These are phyloP conservation scores for Ustilago hordei DNA, from an alignment of 1,284 basidiomycete species.

Conservation along the genomic window DNA sequence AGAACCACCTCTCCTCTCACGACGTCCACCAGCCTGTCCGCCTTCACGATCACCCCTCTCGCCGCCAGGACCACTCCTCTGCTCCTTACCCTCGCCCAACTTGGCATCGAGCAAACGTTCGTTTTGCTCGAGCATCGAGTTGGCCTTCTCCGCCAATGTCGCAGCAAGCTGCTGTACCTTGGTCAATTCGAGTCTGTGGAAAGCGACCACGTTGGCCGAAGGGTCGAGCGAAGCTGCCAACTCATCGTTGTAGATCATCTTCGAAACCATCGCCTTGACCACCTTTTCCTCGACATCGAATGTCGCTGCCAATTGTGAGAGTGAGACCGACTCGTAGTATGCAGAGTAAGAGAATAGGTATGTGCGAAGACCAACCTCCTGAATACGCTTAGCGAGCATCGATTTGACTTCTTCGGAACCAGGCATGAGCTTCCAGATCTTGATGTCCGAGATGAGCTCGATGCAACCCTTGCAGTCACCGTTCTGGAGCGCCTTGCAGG, in stretches of 20 bases:
- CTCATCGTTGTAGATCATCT: constrained; percentile 99
- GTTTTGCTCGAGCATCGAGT: constrained; percentile 90
- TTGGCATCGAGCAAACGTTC: constrained; percentile 93
- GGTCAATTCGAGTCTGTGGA: constrained; percentile 88
- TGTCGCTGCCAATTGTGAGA: constrained; percentile 85
- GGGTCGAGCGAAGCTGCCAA: constrained; percentile 89
- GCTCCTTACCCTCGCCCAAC: constrained; percentile 74
- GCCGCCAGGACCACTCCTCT: constrained; percentile 39
- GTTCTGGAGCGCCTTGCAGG: constrained; percentile 92
- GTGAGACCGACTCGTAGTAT: constrained; percentile 90
- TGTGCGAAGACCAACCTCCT: constrained; percentile 95
- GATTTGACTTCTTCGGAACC: constrained; percentile 86
- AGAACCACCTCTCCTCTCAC: constrained; percentile 61
- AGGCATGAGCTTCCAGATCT: constrained; percentile 97
- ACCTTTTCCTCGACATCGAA: constrained; percentile 84
- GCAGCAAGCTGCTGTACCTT: constrained; percentile 67
- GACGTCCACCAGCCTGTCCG: constrained; percentile 48
- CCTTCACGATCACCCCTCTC: constrained; percentile 52
- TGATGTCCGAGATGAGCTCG: constrained; percentile 92
- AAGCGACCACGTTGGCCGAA: constrained; percentile 84
- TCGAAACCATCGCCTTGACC: constrained; percentile 91
- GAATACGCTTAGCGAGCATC: constrained; percentile 95
- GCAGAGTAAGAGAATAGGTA: constrained; percentile 99
- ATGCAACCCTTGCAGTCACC: constrained; percentile 97
- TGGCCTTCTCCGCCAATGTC: constrained; percentile 85